Conservation (phyloP, 345 rosid species). For the Populus deltoides region DNA sequence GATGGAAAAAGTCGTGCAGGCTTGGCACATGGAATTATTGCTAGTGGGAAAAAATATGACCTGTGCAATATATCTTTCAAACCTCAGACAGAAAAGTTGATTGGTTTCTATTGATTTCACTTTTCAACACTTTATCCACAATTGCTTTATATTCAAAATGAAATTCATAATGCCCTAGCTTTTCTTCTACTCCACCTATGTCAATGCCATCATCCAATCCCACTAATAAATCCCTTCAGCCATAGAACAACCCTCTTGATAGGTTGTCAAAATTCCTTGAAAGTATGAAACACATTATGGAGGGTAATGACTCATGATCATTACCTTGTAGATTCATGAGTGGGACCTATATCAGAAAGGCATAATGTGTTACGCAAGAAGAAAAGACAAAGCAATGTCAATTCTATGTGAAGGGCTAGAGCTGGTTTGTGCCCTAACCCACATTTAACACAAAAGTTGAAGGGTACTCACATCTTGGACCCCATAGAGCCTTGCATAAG, state of each 20-base stretch:
- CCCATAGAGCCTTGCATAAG: background rate
- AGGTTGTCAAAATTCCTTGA: background rate
- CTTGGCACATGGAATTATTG: constrained; percentile 7
- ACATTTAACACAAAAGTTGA: background rate
- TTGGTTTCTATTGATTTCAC: background rate
- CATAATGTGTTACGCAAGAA: background rate
- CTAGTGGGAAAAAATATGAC: background rate
- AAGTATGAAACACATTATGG: background rate
- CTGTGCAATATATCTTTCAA: background rate
- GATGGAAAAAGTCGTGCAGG: background rate
- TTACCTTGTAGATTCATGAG: background rate
- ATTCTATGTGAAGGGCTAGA: background rate
- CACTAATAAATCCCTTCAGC: background rate
- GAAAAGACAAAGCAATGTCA: background rate
- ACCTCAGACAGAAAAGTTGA: background rate
- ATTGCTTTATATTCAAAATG: background rate
- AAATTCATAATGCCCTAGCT: background rate
- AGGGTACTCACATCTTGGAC: background rate
- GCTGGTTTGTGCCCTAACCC: background rate
- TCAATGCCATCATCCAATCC: background rate
- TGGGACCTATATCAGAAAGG: background rate
- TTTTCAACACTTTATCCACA: background rate
- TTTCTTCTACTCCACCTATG: background rate
- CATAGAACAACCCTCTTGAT: background rate
- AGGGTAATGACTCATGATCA: background rate